Conservation (phyloP, 768 basidiomycete genomes). For the Calvatia gigantea region DNA sequence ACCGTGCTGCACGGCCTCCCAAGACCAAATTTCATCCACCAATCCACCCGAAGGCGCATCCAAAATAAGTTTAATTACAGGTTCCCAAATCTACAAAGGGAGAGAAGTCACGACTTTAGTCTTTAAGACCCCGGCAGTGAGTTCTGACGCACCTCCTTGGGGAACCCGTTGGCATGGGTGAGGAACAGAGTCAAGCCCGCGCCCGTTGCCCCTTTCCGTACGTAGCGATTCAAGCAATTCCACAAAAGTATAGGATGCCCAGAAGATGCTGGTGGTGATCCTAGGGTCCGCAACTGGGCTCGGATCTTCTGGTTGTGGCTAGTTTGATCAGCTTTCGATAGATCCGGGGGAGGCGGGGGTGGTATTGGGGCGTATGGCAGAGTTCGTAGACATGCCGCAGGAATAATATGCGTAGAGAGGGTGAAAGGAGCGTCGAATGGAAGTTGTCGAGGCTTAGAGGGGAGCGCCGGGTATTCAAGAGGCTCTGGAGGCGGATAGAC, state of each 20-base stretch:
- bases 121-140: neutral
- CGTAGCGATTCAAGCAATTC: slow-evolving; percentile 73
- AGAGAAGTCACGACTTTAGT: neutral
- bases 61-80: slow-evolving; percentile 53
- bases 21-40: slow-evolving; percentile 73
- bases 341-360: slow-evolving; percentile 19
- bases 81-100: slow-evolving; percentile 75
- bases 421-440: slow-evolving; percentile 33
- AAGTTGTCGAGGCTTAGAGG: slow-evolving; percentile 33
- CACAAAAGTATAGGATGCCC: slow-evolving; percentile 50
- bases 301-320: slow-evolving; percentile 16
- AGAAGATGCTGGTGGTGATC: slow-evolving; percentile 29
- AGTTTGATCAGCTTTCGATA: slow-evolving; percentile 37
- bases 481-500: slow-evolving; percentile 37
- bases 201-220: slow-evolving; percentile 29
- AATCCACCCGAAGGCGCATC: slow-evolving; percentile 29
- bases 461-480: slow-evolving; percentile 31
- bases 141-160: slow-evolving; percentile 63
- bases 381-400: slow-evolving; percentile 48
- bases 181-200: slow-evolving; percentile 68
- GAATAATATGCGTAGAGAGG: slow-evolving; percentile 52
- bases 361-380: slow-evolving; percentile 39
- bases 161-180: slow-evolving; percentile 85
- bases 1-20: slow-evolving; percentile 84
- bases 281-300: slow-evolving; percentile 24